Conservation (phyloP, 257 asterid genomes). For the Gynochthodes officinalis region DNA sequence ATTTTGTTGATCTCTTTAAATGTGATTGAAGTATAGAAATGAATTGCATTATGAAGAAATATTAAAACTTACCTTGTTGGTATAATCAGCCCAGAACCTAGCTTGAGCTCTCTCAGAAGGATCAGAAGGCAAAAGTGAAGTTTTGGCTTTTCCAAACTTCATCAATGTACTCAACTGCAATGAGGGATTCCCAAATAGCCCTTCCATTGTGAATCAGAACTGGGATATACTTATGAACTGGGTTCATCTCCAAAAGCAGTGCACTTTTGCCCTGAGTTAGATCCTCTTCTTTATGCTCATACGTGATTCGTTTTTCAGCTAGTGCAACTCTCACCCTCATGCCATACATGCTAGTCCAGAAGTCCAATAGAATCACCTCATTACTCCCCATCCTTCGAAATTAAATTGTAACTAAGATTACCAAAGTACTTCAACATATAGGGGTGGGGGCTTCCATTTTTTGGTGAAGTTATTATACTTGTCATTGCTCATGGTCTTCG, state of each 20-base stretch:
- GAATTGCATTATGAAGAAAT: too few relatives aligned
- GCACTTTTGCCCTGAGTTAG: slow-evolving; percentile 1
- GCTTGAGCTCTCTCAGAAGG: slow-evolving; percentile 30
- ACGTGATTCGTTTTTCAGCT: slow-evolving; percentile 24
- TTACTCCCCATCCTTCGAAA: slow-evolving; percentile 1
- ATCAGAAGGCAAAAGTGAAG: slow-evolving; percentile 26
- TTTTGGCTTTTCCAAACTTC: slow-evolving; percentile 27
- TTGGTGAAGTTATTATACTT: too few relatives aligned
- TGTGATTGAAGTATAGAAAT: too few relatives aligned
- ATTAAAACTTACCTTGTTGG: slow-evolving; percentile 22
- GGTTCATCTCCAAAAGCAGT: slow-evolving; percentile 32
- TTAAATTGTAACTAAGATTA: too few relatives aligned
- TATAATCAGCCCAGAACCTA: slow-evolving; percentile 33
- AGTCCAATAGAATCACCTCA: slow-evolving; percentile 18
- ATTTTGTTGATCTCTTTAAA: too few relatives aligned
- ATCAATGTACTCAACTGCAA: slow-evolving; percentile 26
- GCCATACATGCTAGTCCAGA: slow-evolving; percentile 22
- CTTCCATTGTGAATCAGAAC: slow-evolving; percentile 32
- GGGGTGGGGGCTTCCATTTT: too few relatives aligned
- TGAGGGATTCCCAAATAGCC: slow-evolving; percentile 18
- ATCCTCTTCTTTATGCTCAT: slow-evolving; percentile 23
- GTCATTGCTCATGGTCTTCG: too few relatives aligned
- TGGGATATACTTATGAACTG: too few relatives aligned
- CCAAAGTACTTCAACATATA: too few relatives aligned
- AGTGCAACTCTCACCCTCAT: slow-evolving; percentile 26